phyloP scores from a whole-genome alignment of 345 rosid genomes.

The Brassica cretica region DNA sequence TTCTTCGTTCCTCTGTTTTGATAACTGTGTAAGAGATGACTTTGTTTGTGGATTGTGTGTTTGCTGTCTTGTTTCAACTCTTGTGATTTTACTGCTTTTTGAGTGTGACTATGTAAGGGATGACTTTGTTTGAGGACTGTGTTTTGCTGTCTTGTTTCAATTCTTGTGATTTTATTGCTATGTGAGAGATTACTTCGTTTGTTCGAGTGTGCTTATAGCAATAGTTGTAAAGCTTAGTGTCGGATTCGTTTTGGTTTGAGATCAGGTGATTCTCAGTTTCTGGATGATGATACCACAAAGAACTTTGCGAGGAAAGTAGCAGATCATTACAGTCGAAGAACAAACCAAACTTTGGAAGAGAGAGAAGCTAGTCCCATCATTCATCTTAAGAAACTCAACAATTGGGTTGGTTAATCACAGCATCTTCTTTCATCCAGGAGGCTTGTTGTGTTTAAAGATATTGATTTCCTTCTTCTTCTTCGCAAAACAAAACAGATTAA shows the following conservation, averaged over 20 bases:
- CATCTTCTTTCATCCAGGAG: neutral
- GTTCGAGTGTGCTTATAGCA: neutral
- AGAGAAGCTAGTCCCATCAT: slow-evolving; percentile 98
- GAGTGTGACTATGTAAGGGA: neutral
- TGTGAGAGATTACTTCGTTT: neutral
- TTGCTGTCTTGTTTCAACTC: neutral
- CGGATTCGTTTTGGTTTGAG: slow-evolving; percentile 22
- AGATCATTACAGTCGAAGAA: slow-evolving; percentile 95
- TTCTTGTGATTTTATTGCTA: neutral
- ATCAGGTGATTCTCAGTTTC: slow-evolving; percentile 63
- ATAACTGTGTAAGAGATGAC: neutral
- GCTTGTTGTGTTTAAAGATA: neutral
- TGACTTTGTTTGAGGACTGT: neutral
- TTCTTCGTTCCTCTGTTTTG: neutral
- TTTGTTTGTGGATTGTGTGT: neutral
- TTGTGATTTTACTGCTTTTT: neutral
- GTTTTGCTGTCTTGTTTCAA: neutral
- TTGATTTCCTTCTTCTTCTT: neutral
- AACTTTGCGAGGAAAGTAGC: slow-evolving; percentile 75
- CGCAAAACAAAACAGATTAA: slow-evolving; percentile 62
- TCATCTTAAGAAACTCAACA: slow-evolving; percentile 92
- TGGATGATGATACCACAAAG: slow-evolving; percentile 68
- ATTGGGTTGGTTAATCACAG: slow-evolving; percentile 62
- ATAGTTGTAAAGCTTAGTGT: slow-evolving; percentile 14
- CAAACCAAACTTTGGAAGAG: slow-evolving; percentile 93